Conservation (phyloP, 2,329 filamentous ascomycete genomes). For the Juglanconis juglandina region DNA sequence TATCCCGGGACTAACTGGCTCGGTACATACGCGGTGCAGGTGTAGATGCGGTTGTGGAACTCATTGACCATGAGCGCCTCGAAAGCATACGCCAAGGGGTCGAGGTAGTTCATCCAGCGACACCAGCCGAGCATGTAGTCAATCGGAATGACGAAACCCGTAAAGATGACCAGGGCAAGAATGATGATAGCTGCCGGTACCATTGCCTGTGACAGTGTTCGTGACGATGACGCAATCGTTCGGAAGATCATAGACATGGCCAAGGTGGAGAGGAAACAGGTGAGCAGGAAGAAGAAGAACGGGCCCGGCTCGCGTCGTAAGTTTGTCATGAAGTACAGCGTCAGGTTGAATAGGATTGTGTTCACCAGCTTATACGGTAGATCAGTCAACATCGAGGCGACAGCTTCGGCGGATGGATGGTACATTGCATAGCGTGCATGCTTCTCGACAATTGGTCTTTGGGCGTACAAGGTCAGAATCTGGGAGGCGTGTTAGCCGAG, state of each 20-base stretch:
- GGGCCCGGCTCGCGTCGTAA: slow-evolving; percentile 68
- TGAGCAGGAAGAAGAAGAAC: slow-evolving; percentile 83
- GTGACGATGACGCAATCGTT: slow-evolving; percentile 71
- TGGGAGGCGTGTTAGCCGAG: slow-evolving; percentile 26
- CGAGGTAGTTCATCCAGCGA: slow-evolving; percentile 77
- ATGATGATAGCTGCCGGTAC: slow-evolving; percentile 60
- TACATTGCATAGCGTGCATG: slow-evolving; percentile 84
- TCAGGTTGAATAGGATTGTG: slow-evolving; percentile 71
- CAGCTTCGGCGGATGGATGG: slow-evolving; percentile 84
- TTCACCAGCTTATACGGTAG: slow-evolving; percentile 80
- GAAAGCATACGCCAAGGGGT: slow-evolving; percentile 77
- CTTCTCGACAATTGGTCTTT: slow-evolving; percentile 90
- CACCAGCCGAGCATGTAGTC: slow-evolving; percentile 76
- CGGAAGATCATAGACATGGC: slow-evolving; percentile 86
- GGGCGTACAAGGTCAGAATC: slow-evolving; percentile 81
- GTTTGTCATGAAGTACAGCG: slow-evolving; percentile 84
- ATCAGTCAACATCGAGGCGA: slow-evolving; percentile 81
- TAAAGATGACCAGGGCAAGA: slow-evolving; percentile 65
- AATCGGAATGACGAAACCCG: slow-evolving; percentile 64
- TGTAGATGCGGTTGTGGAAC: slow-evolving; percentile 64
- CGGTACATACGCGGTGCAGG: slow-evolving; percentile 46
- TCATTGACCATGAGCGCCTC: slow-evolving; percentile 82
- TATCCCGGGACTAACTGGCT: slow-evolving; percentile 33
- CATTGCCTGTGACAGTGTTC: slow-evolving; percentile 64
- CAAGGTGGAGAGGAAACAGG: slow-evolving; percentile 70